Percentiles rank a stretch among this genome's conserved stretches.
These are phyloP conservation scores for Hypoxylon sp. DNA, from an alignment of 2,329 filamentous ascomycete genomes.

Conservation along the genomic window DNA sequence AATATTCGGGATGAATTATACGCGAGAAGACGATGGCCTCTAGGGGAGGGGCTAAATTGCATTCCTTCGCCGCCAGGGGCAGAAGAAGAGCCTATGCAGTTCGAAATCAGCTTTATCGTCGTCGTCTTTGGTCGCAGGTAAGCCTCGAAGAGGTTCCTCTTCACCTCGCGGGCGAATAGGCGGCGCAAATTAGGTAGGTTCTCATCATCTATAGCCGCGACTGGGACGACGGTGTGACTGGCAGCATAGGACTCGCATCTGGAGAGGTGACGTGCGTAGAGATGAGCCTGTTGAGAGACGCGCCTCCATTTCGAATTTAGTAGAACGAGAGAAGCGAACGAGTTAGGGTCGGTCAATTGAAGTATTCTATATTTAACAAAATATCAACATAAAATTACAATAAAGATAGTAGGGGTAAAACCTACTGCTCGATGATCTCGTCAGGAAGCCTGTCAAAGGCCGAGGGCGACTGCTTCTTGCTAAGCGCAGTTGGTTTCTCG, in stretches of 20 bases:
- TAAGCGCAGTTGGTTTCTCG: conserved; percentile 38
- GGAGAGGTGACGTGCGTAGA: conserved; percentile 75
- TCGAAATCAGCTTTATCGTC: conserved; percentile 84
- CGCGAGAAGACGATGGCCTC: conserved; percentile 80
- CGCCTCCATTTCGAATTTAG: conserved; percentile 76
- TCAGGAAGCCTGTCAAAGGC: conserved; percentile 73
- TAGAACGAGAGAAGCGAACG: conserved; percentile 76
- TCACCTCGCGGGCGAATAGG: conserved; percentile 78
- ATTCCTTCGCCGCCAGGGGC: conserved; percentile 88
- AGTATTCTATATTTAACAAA: conserved; percentile 67
- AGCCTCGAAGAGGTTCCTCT: conserved; percentile 82
- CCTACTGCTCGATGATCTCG: conserved; percentile 78
- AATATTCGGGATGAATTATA: conserved; percentile 90
- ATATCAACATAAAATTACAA: conserved; percentile 26
- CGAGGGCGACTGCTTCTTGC: conserved; percentile 44
- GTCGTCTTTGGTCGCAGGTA: conserved; percentile 80
- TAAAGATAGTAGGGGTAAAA: conserved; percentile 1
- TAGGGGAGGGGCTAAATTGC: conserved; percentile 84
- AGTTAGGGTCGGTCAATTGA: conserved; percentile 70
- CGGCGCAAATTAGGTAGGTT: conserved; percentile 73
- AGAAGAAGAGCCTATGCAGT: conserved; percentile 86
- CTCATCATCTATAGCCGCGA: conserved; percentile 60
- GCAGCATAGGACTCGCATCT: conserved; percentile 72
- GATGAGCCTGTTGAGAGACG: conserved; percentile 73
- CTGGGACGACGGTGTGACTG: conserved; percentile 59